These are phyloP conservation scores for Botrytis galanthina DNA, from an alignment of 2,329 filamentous ascomycete species.

Conservation along the genomic window DNA sequence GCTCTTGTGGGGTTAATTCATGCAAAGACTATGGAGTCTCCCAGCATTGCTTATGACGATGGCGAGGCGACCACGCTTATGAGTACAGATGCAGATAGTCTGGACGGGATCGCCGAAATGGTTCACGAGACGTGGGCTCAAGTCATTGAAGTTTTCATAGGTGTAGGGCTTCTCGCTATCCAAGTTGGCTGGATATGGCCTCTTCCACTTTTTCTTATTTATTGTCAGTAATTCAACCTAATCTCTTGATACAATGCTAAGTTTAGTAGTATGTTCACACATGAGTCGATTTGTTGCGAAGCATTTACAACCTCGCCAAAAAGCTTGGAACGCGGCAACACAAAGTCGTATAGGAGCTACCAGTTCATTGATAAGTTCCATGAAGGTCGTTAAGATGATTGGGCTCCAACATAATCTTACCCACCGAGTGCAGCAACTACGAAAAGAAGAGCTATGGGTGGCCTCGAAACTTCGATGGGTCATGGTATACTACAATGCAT, in stretches of 20 bases:
- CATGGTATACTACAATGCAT: constrained; percentile 43
- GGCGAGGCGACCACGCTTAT: constrained; percentile 42
- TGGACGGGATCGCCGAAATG: constrained; percentile 40
- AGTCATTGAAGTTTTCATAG: constrained; percentile 44
- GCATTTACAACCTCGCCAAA: constrained; percentile 40
- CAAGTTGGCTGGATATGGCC: constrained; percentile 46
- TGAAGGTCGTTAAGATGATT: constrained; percentile 45
- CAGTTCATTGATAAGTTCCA: constrained; percentile 39
- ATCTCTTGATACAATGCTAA: constrained; percentile 1
- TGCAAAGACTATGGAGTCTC: constrained; percentile 37
- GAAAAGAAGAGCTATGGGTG: constrained; percentile 34
- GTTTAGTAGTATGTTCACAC: constrained; percentile 42
- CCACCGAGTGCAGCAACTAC: constrained; percentile 16
- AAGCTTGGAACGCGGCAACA: constrained; percentile 44
- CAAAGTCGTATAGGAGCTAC: constrained; percentile 43
- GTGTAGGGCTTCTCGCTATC: constrained; percentile 41
- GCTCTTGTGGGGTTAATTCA: constrained; percentile 42
- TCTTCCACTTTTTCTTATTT: constrained; percentile 44
- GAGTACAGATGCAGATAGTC: constrained; percentile 43
- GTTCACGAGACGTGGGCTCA: constrained; percentile 46
- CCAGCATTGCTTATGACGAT: constrained; percentile 33
- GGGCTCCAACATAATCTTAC: constrained; percentile 21
- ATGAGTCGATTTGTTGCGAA: constrained; percentile 44
- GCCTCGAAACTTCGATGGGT: constrained; percentile 43
- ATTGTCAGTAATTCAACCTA: constrained; percentile 38